phyloP scores from a whole-genome alignment of 306 rosid species.

The Cicer cuneatum region DNA sequence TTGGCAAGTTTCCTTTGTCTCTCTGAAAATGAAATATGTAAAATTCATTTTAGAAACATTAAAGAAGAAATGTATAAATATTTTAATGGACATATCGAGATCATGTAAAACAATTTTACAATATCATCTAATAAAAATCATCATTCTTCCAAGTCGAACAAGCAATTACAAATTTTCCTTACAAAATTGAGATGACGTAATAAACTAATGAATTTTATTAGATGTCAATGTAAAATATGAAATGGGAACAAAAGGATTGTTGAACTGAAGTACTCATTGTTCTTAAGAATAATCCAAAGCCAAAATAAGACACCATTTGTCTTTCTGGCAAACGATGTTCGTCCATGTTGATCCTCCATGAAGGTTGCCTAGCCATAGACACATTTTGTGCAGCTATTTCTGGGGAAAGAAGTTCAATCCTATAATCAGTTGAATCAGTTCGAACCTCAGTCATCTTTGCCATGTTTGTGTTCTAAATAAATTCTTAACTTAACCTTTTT shows the following conservation, averaged over 20 bases:
- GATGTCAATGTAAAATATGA: background rate
- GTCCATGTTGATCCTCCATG: constrained; percentile 88
- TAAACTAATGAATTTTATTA: no score
- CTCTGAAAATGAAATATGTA: constrained; percentile 48
- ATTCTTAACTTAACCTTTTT: background rate
- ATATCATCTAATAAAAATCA: no score
- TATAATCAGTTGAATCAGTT: constrained; percentile 64
- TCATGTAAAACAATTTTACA: no score
- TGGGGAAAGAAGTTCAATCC: constrained; percentile 82
- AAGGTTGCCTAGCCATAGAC: constrained; percentile 58
- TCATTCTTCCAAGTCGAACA: no score
- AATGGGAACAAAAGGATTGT: background rate
- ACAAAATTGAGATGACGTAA: no score
- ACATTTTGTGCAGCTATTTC: constrained; percentile 47
- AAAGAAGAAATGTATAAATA: background rate
- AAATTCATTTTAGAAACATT: constrained; percentile 26
- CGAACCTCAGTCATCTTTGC: constrained; percentile 53
- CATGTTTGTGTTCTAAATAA: constrained; percentile 10
- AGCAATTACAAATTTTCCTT: no score
- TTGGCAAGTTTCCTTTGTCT: constrained; percentile 67
- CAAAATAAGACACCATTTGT: constrained; percentile 59
- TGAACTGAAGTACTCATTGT: constrained; percentile 49
- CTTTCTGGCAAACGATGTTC: constrained; percentile 61
- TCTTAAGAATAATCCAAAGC: constrained; percentile 52
- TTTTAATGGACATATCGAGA: no score